Evolutionary conservation across 1,284 basidiomycete species (phyloP), one percentile per base, ranked within the genome.

Genomic region (Schizophyllum commune): DNA sequence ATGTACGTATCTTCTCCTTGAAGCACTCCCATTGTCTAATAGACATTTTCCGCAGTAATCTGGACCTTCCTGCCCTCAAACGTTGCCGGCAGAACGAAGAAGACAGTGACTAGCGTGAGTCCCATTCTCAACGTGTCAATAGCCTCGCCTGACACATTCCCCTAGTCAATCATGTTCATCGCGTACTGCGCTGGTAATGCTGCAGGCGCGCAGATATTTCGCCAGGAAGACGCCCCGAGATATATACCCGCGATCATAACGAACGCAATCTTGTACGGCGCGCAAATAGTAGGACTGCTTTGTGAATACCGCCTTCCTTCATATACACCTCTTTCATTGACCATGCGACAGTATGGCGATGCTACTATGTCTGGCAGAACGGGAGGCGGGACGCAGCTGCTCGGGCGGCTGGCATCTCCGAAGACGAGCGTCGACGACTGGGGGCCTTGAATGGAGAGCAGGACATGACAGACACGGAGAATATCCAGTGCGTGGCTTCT

Each of bases 131-230:
- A 47, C 39, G 39, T 27, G 27, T 17, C 39, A 8, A 11, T 47
- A 47, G 39, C 39, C 39, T 47, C 13, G 39, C 4, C 17, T 47
- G 39, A 11, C 39, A 47, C 39, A 4, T 3, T 13, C 39, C 39
- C 39, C 17, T 65, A 64, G 9, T 66, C 65, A 3, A 61, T 61
- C 58, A 65, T 59, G 34, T 66, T 66, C 51, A 52, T 66, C 20
- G 59, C 60, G 57, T 66, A 65, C 53, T 66, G 65, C 56, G 60
- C 62, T 19, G 65, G 65, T 39, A 65, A 64, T 60, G 60, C 61
- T 53, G 53, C 57, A 17, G 60, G 53, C 3, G 19, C 53, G 27
- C 64, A 66, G 60, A 66, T 66, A n/a, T 66, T 65, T 63, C 54
- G 57, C 21, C 47, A 62, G n/a, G 21, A 58, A 22, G 65, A 66